Evolutionary conservation across 2,329 filamentous ascomycete genomes (phyloP).

Genomic region (Pseudogymnoascus destructans): DNA sequence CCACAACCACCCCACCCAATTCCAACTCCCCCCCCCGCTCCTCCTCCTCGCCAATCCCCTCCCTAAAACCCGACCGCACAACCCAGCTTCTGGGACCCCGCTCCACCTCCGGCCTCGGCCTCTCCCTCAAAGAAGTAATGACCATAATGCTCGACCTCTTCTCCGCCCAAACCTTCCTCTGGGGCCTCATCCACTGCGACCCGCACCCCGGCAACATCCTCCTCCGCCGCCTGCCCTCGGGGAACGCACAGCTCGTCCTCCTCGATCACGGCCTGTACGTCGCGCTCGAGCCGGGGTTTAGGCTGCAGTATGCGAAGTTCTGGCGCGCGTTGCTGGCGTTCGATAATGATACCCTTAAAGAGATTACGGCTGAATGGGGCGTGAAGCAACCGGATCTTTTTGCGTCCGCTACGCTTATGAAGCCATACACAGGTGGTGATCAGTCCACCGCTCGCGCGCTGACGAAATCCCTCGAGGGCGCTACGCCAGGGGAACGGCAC

Average conservation of each 20-base stretch:
- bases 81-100: slow-evolving; percentile 58
- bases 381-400: slow-evolving; percentile 84
- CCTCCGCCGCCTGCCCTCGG: slow-evolving; percentile 69
- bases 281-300: slow-evolving; percentile 71
- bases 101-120: slow-evolving; percentile 67
- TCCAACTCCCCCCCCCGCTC: slow-evolving; percentile 20
- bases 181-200: slow-evolving; percentile 91
- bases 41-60: slow-evolving; percentile 39
- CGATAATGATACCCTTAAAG: slow-evolving; percentile 66
- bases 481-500: slow-evolving; percentile 43
- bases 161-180: slow-evolving; percentile 95
- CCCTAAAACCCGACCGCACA: slow-evolving; percentile 67
- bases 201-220: slow-evolving; percentile 97
- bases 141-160: slow-evolving; percentile 93
- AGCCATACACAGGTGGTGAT: slow-evolving; percentile 81
- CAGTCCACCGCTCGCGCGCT: slow-evolving; percentile 51
- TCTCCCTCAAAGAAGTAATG: slow-evolving; percentile 81
- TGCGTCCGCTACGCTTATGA: slow-evolving; percentile 76
- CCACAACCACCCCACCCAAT: slow-evolving; percentile 29
- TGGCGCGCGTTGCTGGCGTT: slow-evolving; percentile 93
- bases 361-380: slow-evolving; percentile 70
- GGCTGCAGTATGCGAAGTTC: slow-evolving; percentile 74
- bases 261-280: slow-evolving; percentile 98
- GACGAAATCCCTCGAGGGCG: slow-evolving; percentile 36
- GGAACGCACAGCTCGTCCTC: slow-evolving; percentile 79